These are phyloP conservation scores for Penicillium sp. DNA, from an alignment of 2,329 filamentous ascomycete genomes.

Conservation along the genomic window DNA sequence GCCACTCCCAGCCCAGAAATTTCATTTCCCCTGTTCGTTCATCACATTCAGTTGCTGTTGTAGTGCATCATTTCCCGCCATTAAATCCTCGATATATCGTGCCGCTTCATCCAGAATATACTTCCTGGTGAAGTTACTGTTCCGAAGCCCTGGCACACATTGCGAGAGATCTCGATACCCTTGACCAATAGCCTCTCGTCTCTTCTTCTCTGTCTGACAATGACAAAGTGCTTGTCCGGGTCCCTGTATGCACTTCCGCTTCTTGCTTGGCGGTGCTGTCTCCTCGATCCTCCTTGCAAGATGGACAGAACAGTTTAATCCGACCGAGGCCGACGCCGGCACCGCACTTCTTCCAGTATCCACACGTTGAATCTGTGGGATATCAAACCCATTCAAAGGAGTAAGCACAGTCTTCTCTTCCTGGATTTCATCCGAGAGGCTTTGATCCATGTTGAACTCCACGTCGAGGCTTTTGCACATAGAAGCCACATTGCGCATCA, in stretches of 20 bases:
- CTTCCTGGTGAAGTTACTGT: slow-evolving; percentile 20
- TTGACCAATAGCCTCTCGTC: slow-evolving; percentile 16
- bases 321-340: no score
- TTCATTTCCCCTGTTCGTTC: slow-evolving; percentile 7
- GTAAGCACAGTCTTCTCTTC: no score
- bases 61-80: slow-evolving; percentile 14
- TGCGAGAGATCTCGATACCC: slow-evolving; percentile 17
- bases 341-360: no score
- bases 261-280: slow-evolving; percentile 7
- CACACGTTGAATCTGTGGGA: no score
- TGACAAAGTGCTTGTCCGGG: slow-evolving; percentile 22
- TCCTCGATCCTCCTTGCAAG: background rate
- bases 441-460: background rate
- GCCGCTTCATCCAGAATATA: slow-evolving; percentile 19
- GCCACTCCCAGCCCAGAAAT: background rate
- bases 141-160: slow-evolving; percentile 16
- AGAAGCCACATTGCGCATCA: slow-evolving; percentile 22
- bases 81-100: slow-evolving; percentile 10
- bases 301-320: no score
- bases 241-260: slow-evolving; percentile 21
- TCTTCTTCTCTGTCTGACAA: slow-evolving; percentile 23
- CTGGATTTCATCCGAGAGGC: no score
- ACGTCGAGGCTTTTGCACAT: slow-evolving; percentile 14
- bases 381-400: no score
- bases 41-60: slow-evolving; percentile 7